phyloP scores from a whole-genome alignment of 345 rosid genomes.

The Tarenaya hassleriana region DNA sequence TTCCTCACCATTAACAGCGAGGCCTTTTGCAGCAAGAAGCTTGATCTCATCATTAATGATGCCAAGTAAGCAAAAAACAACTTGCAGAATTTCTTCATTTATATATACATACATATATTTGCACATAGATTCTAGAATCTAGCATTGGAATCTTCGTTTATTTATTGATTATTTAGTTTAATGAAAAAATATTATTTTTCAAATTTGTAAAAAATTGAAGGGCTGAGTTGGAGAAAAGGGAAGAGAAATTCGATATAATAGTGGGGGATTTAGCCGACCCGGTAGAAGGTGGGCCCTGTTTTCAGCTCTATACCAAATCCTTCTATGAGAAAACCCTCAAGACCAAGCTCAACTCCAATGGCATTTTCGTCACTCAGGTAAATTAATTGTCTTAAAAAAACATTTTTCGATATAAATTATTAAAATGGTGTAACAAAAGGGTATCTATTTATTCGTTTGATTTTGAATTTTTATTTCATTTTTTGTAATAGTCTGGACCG shows the following conservation, averaged over 20 bases:
- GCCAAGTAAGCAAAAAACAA: constrained; percentile 54
- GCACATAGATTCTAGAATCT: no score
- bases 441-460: no score
- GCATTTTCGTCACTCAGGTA: constrained; percentile 94
- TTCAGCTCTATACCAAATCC: constrained; percentile 91
- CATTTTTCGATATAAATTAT: no score
- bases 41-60: constrained; percentile 68
- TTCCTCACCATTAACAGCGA: constrained; percentile 61
- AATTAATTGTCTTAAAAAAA: no score
- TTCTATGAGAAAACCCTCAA: constrained; percentile 72
- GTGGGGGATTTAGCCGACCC: constrained; percentile 98
- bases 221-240: constrained; percentile 71
- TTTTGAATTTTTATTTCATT: no score
- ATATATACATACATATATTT: no score
- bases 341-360: constrained; percentile 67
- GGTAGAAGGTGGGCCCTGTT: constrained; percentile 96
- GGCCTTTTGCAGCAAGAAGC: constrained; percentile 73
- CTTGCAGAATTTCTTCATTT: no score
- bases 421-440: no score
- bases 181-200: no score
- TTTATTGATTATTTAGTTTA: no score
- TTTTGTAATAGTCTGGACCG: constrained; percentile 84
- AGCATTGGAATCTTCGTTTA: no score
- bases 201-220: no score
- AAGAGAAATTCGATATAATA: constrained; percentile 72